phyloP scores from a whole-genome alignment of 306 rosid genomes.

The Canavalia ensiformis region DNA sequence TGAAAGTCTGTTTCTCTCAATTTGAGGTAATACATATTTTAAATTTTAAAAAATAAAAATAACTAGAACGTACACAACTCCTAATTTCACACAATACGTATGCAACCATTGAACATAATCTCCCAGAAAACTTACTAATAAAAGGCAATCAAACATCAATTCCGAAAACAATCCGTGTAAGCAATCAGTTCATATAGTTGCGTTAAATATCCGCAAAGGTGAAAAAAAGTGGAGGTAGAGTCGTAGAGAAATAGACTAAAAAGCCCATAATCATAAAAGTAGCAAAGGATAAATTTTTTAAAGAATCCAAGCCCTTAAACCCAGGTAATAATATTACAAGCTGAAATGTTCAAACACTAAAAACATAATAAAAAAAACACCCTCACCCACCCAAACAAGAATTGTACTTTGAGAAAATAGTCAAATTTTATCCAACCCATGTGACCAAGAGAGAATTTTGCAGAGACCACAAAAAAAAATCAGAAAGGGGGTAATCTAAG shows the following conservation, averaged over 20 bases:
- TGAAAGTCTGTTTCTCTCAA: neutral
- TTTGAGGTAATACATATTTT: neutral
- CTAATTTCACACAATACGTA: neutral
- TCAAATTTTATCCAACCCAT: conserved; percentile 5
- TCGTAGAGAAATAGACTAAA: neutral
- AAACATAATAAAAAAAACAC: neutral
- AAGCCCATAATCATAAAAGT: neutral
- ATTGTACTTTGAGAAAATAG: neutral
- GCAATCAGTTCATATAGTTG: neutral
- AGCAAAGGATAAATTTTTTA: neutral
- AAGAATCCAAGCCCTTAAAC: conserved; percentile 3
- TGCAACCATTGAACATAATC: neutral
- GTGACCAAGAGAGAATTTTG: neutral
- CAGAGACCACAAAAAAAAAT: neutral
- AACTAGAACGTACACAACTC: neutral
- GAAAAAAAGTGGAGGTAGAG: conserved; percentile 8
- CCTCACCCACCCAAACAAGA: neutral
- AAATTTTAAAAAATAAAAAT: neutral
- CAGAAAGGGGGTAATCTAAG: neutral
- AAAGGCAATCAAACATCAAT: conserved; percentile 21
- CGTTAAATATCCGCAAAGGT: neutral
- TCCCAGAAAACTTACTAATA: neutral
- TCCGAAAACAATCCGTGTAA: conserved; percentile 30
- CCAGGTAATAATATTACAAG: conserved; percentile 11
- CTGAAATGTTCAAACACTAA: conserved; percentile 4